Base-by-base conservation (phyloP, 768 basidiomycete species). In the Auriculariales sp. region DNA sequence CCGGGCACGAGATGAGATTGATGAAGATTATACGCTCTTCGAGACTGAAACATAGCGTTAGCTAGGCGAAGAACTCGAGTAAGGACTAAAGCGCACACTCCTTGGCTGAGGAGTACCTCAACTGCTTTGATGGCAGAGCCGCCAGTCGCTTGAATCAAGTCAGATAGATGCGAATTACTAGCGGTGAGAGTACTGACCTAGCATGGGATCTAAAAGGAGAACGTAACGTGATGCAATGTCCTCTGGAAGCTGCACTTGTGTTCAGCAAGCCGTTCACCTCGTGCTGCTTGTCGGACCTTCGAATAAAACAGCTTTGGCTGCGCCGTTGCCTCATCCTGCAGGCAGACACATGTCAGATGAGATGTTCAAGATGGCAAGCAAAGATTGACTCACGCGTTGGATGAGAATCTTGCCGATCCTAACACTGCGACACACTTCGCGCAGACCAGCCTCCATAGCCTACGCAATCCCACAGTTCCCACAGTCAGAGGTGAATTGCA, bases 361-460 rank as follows among this genome's bases (percentile, higher is more conserved):
- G 49, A 47, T 17, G 36, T 24, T 9, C 15, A 49, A 33, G 31
- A 27, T 36, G 4, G 28, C 3, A 9, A 22, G 39, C 14, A 28
- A n/a, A 15, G 24, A 3, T 19, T 44, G 24, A 60, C 75, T 54
- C 64, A 90, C 91, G 62, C 94, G 68, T 67, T 99, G 94, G 54
- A 99, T 99, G 45, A 99, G 71, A 59, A 99, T 98, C 71, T 99
- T 99, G 45, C 94, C 94, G 52, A 99, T 94, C 54, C 94, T 75
- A 25, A 89, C 86, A 58, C 80, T 87, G 57, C 94, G 75, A 68
- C 93, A 97, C 32, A 97, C 94, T 64, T 97, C 94, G 35, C 94
- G 73, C 53, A 99, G 70, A 32, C 94, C 95, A 11, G 88, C 89
- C 66, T 99, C 94, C 94, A 99, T 99, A 1, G 93, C 91, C 86